Conservation (phyloP, 371 early-diverging fungal species). For the Smittium mucronatum region DNA sequence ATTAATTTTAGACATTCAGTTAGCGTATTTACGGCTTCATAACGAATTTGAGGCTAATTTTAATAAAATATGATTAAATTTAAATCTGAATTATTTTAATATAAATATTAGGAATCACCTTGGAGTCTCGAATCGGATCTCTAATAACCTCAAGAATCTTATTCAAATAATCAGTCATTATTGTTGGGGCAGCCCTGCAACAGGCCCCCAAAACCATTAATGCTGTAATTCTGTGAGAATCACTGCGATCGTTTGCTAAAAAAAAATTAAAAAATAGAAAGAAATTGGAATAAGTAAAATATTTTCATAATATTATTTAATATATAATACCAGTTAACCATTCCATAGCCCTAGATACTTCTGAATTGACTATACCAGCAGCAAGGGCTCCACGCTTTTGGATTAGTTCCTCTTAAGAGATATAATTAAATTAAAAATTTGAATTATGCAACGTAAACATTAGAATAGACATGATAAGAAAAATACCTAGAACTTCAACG, state of each 20-base stretch:
- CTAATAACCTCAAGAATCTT: constrained; percentile 80
- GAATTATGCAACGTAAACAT: neutral
- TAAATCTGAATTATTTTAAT: neutral
- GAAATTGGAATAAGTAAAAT: constrained; percentile 13
- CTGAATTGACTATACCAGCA: constrained; percentile 17
- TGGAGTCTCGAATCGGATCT: constrained; percentile 73
- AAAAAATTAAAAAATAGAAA: constrained; percentile 17
- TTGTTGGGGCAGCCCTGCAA: constrained; percentile 66
- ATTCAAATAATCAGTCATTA: constrained; percentile 70
- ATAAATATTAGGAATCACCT: constrained; percentile 31
- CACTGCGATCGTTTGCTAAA: constrained; percentile 47
- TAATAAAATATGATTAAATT: neutral
- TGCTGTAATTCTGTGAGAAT: constrained; percentile 72
- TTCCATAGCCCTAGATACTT: constrained; percentile 21
- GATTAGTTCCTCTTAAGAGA: constrained; percentile 14
- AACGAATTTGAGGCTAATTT: constrained; percentile 13
- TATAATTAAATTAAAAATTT: neutral
- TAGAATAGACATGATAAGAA: neutral
- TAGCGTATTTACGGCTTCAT: constrained; percentile 74
- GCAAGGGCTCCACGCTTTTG: constrained; percentile 19
- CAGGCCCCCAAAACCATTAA: constrained; percentile 75
- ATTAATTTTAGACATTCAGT: constrained; percentile 72
- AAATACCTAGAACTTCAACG: constrained; percentile 10
- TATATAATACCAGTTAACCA: constrained; percentile 21
- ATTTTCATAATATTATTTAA: constrained; percentile 7